Evolutionary conservation across 148 eudicot genomes (phyloP).

Genomic region (Euryodendron excelsum): DNA sequence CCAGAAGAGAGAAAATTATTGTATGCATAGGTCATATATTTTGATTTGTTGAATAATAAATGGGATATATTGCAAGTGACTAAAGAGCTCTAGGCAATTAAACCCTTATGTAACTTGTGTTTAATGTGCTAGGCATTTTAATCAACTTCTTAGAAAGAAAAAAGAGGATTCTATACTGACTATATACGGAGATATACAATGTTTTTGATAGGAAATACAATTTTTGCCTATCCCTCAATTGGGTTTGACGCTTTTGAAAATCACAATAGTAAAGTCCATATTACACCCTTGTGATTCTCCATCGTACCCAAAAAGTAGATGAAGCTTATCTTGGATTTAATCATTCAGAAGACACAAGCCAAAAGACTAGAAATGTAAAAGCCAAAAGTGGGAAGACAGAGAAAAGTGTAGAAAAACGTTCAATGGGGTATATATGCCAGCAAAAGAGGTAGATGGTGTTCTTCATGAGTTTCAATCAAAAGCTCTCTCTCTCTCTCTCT

Average conservation of each 20-base stretch:
- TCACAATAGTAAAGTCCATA: too few species aligned
- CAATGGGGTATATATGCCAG: constrained; percentile 20
- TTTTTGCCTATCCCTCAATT: background rate
- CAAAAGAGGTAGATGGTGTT: constrained; percentile 13
- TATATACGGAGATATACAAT: too few species aligned
- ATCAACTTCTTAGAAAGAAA: too few species aligned
- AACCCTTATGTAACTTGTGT: too few species aligned
- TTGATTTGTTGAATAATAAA: too few species aligned
- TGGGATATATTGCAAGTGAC: too few species aligned
- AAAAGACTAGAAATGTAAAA: constrained; percentile 3
- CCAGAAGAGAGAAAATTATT: too few species aligned
- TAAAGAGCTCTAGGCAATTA: too few species aligned
- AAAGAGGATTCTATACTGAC: too few species aligned
- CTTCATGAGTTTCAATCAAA: constrained; percentile 23
- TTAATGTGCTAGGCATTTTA: too few species aligned
- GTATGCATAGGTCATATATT: too few species aligned
- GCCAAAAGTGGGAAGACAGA: constrained; percentile 10
- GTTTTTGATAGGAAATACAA: too few species aligned
- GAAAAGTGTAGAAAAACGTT: background rate
- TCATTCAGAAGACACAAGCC: background rate
- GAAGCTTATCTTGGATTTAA: constrained; percentile 1
- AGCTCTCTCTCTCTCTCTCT: constrained; percentile 3
- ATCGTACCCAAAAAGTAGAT: background rate
- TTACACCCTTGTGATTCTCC: background rate
- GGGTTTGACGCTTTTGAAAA: background rate